Conservation (phyloP, 2,329 filamentous ascomycete genomes). For the Penicillium sclerotigenum region DNA sequence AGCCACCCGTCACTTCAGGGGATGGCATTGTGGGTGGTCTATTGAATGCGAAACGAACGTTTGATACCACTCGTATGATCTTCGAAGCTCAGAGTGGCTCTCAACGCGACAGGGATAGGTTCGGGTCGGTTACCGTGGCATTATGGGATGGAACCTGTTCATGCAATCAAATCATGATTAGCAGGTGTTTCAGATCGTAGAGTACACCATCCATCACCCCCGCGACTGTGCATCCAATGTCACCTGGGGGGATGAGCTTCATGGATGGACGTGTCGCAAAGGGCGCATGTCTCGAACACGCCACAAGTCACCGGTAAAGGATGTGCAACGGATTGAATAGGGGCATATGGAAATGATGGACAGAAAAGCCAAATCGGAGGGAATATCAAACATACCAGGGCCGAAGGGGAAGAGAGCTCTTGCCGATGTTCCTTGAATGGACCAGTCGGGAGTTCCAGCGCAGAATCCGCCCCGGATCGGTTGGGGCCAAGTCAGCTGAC, state of each 20-base stretch:
- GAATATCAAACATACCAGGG: constrained; percentile 19
- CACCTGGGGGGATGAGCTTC: constrained; percentile 2
- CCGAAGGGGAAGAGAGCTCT: constrained; percentile 14
- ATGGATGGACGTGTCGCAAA: constrained; percentile 22
- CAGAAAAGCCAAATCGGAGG: constrained; percentile 2
- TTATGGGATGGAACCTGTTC: constrained; percentile 25
- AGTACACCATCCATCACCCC: neutral
- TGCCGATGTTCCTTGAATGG: constrained; percentile 7
- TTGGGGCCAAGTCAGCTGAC: constrained; percentile 9
- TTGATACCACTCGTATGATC: constrained; percentile 22
- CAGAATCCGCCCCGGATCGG: constrained; percentile 11
- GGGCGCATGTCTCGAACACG: constrained; percentile 10
- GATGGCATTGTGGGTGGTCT: constrained; percentile 33
- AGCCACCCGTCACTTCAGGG: constrained; percentile 28
- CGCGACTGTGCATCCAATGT: constrained; percentile 14
- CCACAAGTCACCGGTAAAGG: neutral
- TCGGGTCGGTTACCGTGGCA: constrained; percentile 29
- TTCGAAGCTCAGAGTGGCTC: constrained; percentile 20
- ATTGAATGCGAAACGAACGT: constrained; percentile 9
- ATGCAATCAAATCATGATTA: constrained; percentile 5
- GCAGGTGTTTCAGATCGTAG: neutral
- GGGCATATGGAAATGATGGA: constrained; percentile 1
- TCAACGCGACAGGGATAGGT: constrained; percentile 26
- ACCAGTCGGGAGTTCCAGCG: constrained; percentile 7
- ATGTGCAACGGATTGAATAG: constrained; percentile 2